Conservation (phyloP, 371 early-diverging fungal genomes). For the Smittium culicis region DNA sequence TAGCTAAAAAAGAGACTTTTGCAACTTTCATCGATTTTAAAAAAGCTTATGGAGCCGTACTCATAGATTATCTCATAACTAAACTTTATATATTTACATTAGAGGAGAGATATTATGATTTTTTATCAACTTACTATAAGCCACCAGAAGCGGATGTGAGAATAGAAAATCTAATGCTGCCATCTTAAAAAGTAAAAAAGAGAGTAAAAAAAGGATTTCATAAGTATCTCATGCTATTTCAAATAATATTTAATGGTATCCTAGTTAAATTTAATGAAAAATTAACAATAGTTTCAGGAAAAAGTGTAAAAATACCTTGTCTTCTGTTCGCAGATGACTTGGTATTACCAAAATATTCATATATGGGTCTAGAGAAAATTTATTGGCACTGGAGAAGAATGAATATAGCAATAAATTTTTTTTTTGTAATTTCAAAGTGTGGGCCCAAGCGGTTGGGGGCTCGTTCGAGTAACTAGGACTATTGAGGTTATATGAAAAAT, state of each 20-base stretch:
- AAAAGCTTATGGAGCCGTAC: slow-evolving; percentile 3
- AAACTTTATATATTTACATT: neutral
- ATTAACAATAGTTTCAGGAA: neutral
- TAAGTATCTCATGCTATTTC: neutral
- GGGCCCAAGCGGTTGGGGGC: neutral
- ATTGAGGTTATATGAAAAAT: neutral
- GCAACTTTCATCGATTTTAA: slow-evolving; percentile 3
- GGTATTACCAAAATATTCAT: neutral
- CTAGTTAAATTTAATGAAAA: neutral
- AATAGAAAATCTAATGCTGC: neutral
- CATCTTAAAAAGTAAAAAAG: neutral
- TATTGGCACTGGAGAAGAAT: neutral
- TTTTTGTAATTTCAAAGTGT: neutral
- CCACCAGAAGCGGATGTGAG: neutral
- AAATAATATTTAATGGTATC: neutral
- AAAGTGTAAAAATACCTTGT: neutral
- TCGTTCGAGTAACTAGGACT: neutral
- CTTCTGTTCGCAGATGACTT: slow-evolving; percentile 5
- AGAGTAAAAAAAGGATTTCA: neutral
- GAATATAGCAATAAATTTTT: neutral
- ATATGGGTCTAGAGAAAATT: neutral
- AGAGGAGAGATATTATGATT: neutral
- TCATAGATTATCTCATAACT: neutral
- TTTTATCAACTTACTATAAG: neutral
- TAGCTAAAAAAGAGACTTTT: neutral